Evolutionary conservation across 345 rosid genomes (phyloP).

Genomic region (Aquilaria sinensis): DNA sequence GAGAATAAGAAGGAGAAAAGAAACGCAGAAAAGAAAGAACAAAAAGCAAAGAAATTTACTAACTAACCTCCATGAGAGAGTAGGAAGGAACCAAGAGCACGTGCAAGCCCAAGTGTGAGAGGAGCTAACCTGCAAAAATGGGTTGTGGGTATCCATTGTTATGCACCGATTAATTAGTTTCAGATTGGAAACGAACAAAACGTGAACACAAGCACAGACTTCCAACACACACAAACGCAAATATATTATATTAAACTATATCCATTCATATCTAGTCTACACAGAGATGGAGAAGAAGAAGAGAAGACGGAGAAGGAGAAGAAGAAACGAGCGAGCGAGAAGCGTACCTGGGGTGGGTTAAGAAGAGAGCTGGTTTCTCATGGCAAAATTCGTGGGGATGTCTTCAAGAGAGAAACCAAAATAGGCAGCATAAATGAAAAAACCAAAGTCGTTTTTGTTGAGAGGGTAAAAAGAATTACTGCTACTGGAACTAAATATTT

Average conservation of each 20-base stretch:
- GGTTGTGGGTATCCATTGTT: constrained; percentile 27
- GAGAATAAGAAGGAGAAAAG: not conserved
- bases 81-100: constrained; percentile 15
- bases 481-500: not conserved
- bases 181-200: constrained; percentile 25
- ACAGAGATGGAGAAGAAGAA: not conserved
- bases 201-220: constrained; percentile 20
- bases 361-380: constrained; percentile 22
- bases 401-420: not conserved
- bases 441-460: constrained; percentile 1
- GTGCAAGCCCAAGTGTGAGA: constrained; percentile 20
- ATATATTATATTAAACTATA: not conserved
- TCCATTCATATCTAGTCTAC: not conserved
- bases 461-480: too few relatives aligned
- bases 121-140: constrained; percentile 22
- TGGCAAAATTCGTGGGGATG: constrained; percentile 15
- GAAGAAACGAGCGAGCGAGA: constrained; percentile 1
- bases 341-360: constrained; percentile 16
- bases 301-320: not conserved
- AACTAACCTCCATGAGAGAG: constrained; percentile 2
- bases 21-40: not conserved
- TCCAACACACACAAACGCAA: not conserved
- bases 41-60: constrained; percentile 7
- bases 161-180: constrained; percentile 26
- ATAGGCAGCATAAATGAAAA: not conserved